A percentile compares a stretch with the other conserved stretches of the same genome.
Evolutionary conservation across 176 grass and related monocot genomes (phyloP).

Genomic region (Oryza rufipogon): DNA sequence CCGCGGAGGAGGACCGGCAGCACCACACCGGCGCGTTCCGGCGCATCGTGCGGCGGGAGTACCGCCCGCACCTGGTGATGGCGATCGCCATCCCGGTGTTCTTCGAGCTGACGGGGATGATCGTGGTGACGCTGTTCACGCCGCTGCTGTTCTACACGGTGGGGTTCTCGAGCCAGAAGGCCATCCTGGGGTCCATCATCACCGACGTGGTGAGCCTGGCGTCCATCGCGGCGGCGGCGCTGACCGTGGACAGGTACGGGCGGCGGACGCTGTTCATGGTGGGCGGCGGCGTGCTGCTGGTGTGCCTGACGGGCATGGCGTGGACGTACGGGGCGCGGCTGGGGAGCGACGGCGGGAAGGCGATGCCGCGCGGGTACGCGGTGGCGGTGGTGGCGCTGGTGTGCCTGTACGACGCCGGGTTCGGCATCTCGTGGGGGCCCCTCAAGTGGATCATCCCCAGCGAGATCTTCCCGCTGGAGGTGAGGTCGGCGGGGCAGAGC

Average conservation of each 20-base stretch:
- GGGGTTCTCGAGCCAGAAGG: constrained; percentile 62
- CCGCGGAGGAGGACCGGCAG: constrained; percentile 29
- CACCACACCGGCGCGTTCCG: constrained; percentile 32
- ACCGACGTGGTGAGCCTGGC: constrained; percentile 34
- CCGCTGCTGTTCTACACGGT: constrained; percentile 61
- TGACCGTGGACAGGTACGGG: constrained; percentile 43
- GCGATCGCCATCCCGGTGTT: constrained; percentile 51
- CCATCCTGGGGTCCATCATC: constrained; percentile 46
- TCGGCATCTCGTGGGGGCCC: constrained; percentile 56
- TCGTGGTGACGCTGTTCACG: constrained; percentile 51
- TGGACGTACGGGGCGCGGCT: constrained; percentile 33
- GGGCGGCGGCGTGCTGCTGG: constrained; percentile 38
- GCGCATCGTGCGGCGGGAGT: constrained; percentile 41
- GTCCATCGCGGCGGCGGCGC: constrained; percentile 29
- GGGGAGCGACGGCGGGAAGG: constrained; percentile 17
- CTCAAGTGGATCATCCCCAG: constrained; percentile 56
- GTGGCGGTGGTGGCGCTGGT: constrained; percentile 49
- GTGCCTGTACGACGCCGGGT: constrained; percentile 49
- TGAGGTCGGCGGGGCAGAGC: constrained; percentile 54
- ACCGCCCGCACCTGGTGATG: constrained; percentile 47
- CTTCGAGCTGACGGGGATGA: constrained; percentile 67
- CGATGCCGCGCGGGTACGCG: constrained; percentile 38
- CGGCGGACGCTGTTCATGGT: constrained; percentile 37
- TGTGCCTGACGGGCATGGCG: constrained; percentile 37
- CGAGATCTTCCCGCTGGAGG: constrained; percentile 63